These are phyloP conservation scores for Penicillium concentricum DNA, from an alignment of 2,329 filamentous ascomycete species.

Conservation along the genomic window DNA sequence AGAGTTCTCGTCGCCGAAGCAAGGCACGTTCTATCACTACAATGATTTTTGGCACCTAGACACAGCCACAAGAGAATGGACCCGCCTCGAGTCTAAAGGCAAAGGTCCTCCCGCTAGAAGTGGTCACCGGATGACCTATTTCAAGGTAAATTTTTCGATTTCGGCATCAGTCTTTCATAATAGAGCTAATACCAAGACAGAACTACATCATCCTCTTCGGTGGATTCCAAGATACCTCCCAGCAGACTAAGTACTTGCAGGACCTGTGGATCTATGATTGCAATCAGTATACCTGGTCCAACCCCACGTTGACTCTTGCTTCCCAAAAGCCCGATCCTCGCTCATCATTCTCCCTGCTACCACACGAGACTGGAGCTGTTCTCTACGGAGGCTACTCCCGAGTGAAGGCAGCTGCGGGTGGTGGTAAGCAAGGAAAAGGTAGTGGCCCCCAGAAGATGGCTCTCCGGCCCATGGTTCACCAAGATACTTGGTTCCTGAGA, in stretches of 20 bases:
- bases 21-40: constrained; percentile 98
- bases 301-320: constrained; percentile 70
- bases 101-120: constrained; percentile 80
- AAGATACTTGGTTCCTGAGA: constrained; percentile 91
- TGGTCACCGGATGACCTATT: constrained; percentile 94
- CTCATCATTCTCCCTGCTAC: constrained; percentile 87
- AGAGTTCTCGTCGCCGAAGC: constrained; percentile 94
- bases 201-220: constrained; percentile 95
- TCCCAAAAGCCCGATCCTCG: constrained; percentile 86
- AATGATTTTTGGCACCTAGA: constrained; percentile 97
- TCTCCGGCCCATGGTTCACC: constrained; percentile 83
- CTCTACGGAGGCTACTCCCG: constrained; percentile 92
- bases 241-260: constrained; percentile 88
- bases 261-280: constrained; percentile 98
- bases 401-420: constrained; percentile 66
- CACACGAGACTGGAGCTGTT: constrained; percentile 85
- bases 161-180: not conserved
- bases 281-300: constrained; percentile 78
- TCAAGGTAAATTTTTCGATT: constrained; percentile 55
- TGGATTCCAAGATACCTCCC: constrained; percentile 94
- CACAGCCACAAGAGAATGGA: constrained; percentile 82
- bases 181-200: constrained; percentile 22
- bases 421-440: constrained; percentile 62
- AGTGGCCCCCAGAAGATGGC: constrained; percentile 65
- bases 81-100: constrained; percentile 71